Evolutionary conservation across 129 eudicot species (phyloP).

Genomic region (Saussurea involucrata): DNA sequence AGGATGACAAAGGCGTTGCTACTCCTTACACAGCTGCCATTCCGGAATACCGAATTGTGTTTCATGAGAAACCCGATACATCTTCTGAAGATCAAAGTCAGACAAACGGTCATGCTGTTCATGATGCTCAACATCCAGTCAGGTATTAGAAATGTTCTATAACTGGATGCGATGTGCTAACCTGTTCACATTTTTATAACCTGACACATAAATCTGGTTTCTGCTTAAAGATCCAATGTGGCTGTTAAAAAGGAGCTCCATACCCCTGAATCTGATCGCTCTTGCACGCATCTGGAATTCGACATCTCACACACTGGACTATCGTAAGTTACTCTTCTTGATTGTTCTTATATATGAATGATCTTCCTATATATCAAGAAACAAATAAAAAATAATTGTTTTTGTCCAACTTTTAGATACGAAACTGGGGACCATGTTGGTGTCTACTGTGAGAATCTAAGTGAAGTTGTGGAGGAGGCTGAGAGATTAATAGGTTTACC

Average conservation of each 20-base stretch:
- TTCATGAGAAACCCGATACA: conserved; percentile 48
- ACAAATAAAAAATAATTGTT: background rate
- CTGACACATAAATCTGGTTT: conserved; percentile 5
- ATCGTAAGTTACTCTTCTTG: conserved; percentile 38
- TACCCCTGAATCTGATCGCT: conserved; percentile 90
- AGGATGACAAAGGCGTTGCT: conserved; percentile 57
- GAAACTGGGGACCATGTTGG: conserved; percentile 99
- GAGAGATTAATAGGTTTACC: conserved; percentile 59
- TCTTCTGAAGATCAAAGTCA: conserved; percentile 31
- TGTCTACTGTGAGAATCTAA: conserved; percentile 80
- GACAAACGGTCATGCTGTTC: conserved; percentile 67
- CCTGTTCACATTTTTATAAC: background rate
- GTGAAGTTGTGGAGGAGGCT: conserved; percentile 83
- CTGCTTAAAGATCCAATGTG: conserved; percentile 59
- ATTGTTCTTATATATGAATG: background rate
- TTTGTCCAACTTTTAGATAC: conserved; percentile 43
- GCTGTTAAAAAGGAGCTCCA: conserved; percentile 93
- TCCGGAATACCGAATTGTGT: conserved; percentile 74
- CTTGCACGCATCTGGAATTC: conserved; percentile 96
- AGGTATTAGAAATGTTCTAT: conserved; percentile 43
- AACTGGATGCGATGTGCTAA: background rate
- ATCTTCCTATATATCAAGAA: background rate
- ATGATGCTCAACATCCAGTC: conserved; percentile 93
- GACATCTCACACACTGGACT: conserved; percentile 85
- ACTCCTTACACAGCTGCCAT: conserved; percentile 96